phyloP scores from a whole-genome alignment of 495 filamentous ascomycete species.

The Aspergillus wentii region DNA sequence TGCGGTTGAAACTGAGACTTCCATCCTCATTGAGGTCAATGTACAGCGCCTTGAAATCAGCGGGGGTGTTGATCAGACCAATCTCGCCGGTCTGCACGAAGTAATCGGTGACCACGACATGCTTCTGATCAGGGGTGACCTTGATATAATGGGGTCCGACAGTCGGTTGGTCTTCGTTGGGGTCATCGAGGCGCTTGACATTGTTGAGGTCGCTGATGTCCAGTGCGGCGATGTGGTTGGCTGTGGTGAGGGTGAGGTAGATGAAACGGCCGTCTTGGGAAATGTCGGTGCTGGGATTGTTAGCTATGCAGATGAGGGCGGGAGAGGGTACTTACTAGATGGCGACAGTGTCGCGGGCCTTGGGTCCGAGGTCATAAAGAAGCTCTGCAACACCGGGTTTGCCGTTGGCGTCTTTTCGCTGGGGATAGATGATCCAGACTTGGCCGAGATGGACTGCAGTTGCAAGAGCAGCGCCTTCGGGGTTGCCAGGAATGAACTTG shows the following conservation, averaged over 20 bases:
- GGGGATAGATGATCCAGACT: slow-evolving; percentile 63
- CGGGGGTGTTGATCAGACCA: slow-evolving; percentile 57
- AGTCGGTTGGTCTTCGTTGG: slow-evolving; percentile 51
- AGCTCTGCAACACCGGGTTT: slow-evolving; percentile 53
- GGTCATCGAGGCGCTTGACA: slow-evolving; percentile 56
- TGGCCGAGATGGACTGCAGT: slow-evolving; percentile 58
- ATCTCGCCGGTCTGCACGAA: slow-evolving; percentile 62
- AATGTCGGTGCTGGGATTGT: slow-evolving; percentile 45
- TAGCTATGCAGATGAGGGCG: slow-evolving; percentile 1
- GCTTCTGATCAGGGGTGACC: slow-evolving; percentile 59
- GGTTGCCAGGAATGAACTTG: slow-evolving; percentile 60
- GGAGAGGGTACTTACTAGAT: slow-evolving; percentile 42
- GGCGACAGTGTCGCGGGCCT: slow-evolving; percentile 50
- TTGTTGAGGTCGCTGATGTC: slow-evolving; percentile 58
- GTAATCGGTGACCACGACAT: slow-evolving; percentile 59
- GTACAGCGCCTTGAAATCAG: slow-evolving; percentile 59
- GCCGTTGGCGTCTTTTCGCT: slow-evolving; percentile 46
- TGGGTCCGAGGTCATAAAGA: slow-evolving; percentile 53
- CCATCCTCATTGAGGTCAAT: slow-evolving; percentile 54
- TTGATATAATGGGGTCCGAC: slow-evolving; percentile 62
- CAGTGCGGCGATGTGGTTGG: slow-evolving; percentile 59
- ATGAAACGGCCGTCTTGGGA: slow-evolving; percentile 52
- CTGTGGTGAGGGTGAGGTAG: slow-evolving; percentile 58
- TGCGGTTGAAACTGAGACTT: slow-evolving; percentile 50
- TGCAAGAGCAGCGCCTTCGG: slow-evolving; percentile 53